These are phyloP conservation scores for barrel medic (Medicago truncatula) DNA, from an alignment of 306 rosid species.

Conservation along the genomic window DNA sequence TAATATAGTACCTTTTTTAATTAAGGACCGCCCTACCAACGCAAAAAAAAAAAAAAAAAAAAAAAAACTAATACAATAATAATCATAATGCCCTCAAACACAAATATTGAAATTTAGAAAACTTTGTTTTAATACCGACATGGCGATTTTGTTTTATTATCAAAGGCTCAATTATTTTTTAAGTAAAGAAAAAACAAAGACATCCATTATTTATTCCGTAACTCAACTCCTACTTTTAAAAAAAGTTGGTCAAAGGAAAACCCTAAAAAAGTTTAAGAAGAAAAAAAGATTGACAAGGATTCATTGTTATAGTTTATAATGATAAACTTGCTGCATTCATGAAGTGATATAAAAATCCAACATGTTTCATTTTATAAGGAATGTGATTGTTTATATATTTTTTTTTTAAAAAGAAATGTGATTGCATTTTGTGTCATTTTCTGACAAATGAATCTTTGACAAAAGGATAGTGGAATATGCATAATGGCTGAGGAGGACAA, in stretches of 20 bases:
- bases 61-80: not conserved
- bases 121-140: not conserved
- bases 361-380: constrained; percentile 32
- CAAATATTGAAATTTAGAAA: not conserved
- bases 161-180: not conserved
- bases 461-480: constrained; percentile 44
- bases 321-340: constrained; percentile 25
- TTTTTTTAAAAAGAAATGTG: constrained; percentile 4
- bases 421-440: constrained; percentile 35
- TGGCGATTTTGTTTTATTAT: constrained; percentile 11
- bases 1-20: not conserved
- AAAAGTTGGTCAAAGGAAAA: constrained; percentile 42
- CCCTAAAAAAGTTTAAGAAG: not conserved
- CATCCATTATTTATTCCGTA: not conserved
- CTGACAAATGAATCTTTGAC: constrained; percentile 2
- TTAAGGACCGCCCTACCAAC: not conserved
- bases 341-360: constrained; percentile 21
- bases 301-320: not conserved
- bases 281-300: constrained; percentile 10
- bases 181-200: constrained; percentile 3
- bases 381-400: constrained; percentile 9
- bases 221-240: constrained; percentile 28
- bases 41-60: not conserved
- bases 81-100: not conserved
- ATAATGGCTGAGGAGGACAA: constrained; percentile 29